Evolutionary conservation across 805 yeast genomes (phyloP), one percentile per base, ranked within the genome.

Genomic region (Hanseniaspora occidentalis): DNA sequence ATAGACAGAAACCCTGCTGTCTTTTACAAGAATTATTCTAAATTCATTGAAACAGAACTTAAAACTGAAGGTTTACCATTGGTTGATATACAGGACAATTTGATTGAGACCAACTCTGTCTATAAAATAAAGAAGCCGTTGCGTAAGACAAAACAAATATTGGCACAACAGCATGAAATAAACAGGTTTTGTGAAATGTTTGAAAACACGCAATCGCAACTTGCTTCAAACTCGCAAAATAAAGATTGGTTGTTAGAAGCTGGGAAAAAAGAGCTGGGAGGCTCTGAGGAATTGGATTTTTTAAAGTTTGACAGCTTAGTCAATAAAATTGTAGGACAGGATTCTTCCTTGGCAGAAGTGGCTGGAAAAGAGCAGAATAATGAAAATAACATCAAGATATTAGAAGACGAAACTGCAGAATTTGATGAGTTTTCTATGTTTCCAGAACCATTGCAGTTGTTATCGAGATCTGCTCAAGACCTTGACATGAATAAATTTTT

Each of bases 81-180:
- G 17, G 23, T 37, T 2, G 37, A 44, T n/a, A n/a, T n/a, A n/a
- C n/a, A n/a, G n/a, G n/a, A n/a, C n/a, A n/a, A n/a, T n/a, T n/a
- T n/a, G n/a, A 35, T 22, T 35, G 0, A 56, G 40, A 6, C 44
- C 43, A 10, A 49, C 48, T 11, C 33, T n/a, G 37, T 53, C 14
- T 57, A 64, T 17, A 51, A 60, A 36, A 55, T 48, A 4, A 57
- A 54, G 25, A 60, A 60, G 41, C 65, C 66, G 40, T 59, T 74
- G 45, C 61, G 77, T 1, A 59, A 57, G 14, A 66, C 43, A 29
- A 55, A 72, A 45, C 79, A 79, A 43, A 62, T 76, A 0, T 47
- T 74, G 1, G 44, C 73, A 17, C 88, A 79, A 48, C 77, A 78
- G 49, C 84, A 79, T 56, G 95, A 86, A 53, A 66, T 82, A 7